Evolutionary conservation across 2,329 filamentous ascomycete species (phyloP).

Genomic region (Claviceps spartinae): DNA sequence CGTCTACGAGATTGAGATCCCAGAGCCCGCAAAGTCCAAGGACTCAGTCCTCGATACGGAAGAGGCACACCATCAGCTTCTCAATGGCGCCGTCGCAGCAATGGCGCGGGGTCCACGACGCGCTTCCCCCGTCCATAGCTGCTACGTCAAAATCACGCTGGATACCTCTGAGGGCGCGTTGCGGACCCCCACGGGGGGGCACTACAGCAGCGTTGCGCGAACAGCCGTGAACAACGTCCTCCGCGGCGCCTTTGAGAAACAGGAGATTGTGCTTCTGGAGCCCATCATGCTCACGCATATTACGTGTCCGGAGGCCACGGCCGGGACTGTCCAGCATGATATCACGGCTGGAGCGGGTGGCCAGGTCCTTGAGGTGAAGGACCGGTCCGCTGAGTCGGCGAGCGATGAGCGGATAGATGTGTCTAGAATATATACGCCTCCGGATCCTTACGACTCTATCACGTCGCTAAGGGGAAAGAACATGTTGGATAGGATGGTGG

Average conservation of each 20-base stretch:
- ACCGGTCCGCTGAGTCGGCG: constrained; percentile 27
- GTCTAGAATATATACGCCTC: constrained; percentile 68
- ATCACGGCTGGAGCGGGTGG: constrained; percentile 59
- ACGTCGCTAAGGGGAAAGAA: constrained; percentile 42
- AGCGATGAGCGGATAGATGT: constrained; percentile 45
- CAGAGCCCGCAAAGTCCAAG: constrained; percentile 32
- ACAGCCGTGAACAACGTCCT: constrained; percentile 57
- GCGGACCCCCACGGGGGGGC: constrained; percentile 48
- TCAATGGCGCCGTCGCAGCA: constrained; percentile 71
- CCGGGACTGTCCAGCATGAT: constrained; percentile 74
- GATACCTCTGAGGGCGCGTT: constrained; percentile 43
- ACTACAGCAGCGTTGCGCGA: constrained; percentile 51
- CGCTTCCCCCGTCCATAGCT: constrained; percentile 66
- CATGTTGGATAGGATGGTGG: constrained; percentile 34
- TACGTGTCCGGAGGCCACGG: constrained; percentile 65
- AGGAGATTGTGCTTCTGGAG: constrained; percentile 61
- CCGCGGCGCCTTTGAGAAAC: constrained; percentile 40
- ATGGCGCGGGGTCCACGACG: constrained; percentile 74
- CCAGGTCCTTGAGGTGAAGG: constrained; percentile 58
- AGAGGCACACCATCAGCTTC: constrained; percentile 44
- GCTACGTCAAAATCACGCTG: constrained; percentile 55
- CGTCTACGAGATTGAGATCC: constrained; percentile 42
- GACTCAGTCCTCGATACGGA: constrained; percentile 36
- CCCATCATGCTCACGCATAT: constrained; percentile 89
- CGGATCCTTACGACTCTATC: constrained; percentile 61